These are phyloP conservation scores for Rhodotorula graminis DNA, from an alignment of 768 basidiomycete genomes.

Conservation along the genomic window DNA sequence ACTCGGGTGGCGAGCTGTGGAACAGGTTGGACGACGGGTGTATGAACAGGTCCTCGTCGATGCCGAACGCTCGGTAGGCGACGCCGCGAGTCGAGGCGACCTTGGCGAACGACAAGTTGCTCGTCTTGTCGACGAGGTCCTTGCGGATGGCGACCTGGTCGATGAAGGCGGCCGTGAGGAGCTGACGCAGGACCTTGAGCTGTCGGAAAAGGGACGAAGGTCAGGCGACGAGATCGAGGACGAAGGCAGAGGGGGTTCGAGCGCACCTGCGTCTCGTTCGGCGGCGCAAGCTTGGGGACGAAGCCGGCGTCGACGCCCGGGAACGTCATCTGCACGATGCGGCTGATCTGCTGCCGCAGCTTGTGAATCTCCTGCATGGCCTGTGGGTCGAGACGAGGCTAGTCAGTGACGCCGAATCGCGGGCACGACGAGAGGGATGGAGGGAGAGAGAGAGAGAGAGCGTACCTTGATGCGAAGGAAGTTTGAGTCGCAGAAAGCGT, in stretches of 20 bases:
- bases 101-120: constrained; percentile 53
- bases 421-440: background rate
- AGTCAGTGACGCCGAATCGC: constrained; percentile 1
- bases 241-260: background rate
- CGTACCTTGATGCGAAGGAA: constrained; percentile 83
- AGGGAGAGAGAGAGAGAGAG: background rate
- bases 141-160: constrained; percentile 91
- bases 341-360: constrained; percentile 77
- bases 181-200: constrained; percentile 84
- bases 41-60: constrained; percentile 81
- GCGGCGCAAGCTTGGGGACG: constrained; percentile 65
- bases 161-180: constrained; percentile 82
- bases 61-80: constrained; percentile 72
- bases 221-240: background rate
- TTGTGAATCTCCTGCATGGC: constrained; percentile 99
- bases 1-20: constrained; percentile 70
- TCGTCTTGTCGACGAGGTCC: constrained; percentile 63
- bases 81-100: constrained; percentile 72
- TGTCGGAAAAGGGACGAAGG: constrained; percentile 45
- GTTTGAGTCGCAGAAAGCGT: constrained; percentile 76
- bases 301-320: constrained; percentile 61
- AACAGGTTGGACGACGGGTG: constrained; percentile 82
- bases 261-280: constrained; percentile 67
- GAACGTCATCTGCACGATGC: constrained; percentile 76
- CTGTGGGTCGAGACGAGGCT: constrained; percentile 49